Evolutionary conservation across 225 moss, liverwort and hornwort genomes (phyloP).

Genomic region (Pseudoscleropodium purum): DNA sequence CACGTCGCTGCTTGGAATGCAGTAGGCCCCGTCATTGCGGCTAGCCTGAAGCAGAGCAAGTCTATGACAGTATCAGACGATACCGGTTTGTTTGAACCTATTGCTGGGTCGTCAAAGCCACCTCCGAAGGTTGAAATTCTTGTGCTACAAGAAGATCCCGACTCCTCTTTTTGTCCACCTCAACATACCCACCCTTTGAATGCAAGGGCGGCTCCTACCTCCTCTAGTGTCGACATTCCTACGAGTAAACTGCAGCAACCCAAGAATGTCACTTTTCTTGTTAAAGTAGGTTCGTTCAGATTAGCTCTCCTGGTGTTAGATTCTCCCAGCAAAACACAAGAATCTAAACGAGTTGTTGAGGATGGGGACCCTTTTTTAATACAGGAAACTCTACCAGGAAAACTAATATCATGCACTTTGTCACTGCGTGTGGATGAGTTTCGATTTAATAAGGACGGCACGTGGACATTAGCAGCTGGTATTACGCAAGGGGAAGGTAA

Average conservation of each 20-base stretch:
- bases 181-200: background rate
- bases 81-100: conserved; percentile 2
- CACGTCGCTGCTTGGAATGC: conserved; percentile 65
- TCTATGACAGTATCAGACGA: background rate
- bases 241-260: conserved; percentile 2
- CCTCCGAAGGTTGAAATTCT: conserved; percentile 22
- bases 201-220: background rate
- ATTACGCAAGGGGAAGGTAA: conserved; percentile 58
- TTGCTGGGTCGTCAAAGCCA: background rate
- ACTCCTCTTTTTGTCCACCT: background rate
- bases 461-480: conserved; percentile 62
- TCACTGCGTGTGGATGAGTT: conserved; percentile 67
- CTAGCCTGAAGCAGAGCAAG: conserved; percentile 14
- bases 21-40: conserved; percentile 35
- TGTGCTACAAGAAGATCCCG: conserved; percentile 35
- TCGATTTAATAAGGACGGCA: conserved; percentile 50
- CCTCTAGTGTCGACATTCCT: conserved; percentile 1
- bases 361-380: conserved; percentile 10
- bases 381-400: conserved; percentile 27
- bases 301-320: conserved; percentile 57
- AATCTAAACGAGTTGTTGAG: conserved; percentile 10
- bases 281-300: conserved; percentile 52
- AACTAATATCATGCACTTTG: conserved; percentile 47
- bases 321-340: conserved; percentile 21
- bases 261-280: conserved; percentile 29